These are phyloP conservation scores for Beta vulgaris DNA, from an alignment of 148 eudicot species.

Conservation along the genomic window DNA sequence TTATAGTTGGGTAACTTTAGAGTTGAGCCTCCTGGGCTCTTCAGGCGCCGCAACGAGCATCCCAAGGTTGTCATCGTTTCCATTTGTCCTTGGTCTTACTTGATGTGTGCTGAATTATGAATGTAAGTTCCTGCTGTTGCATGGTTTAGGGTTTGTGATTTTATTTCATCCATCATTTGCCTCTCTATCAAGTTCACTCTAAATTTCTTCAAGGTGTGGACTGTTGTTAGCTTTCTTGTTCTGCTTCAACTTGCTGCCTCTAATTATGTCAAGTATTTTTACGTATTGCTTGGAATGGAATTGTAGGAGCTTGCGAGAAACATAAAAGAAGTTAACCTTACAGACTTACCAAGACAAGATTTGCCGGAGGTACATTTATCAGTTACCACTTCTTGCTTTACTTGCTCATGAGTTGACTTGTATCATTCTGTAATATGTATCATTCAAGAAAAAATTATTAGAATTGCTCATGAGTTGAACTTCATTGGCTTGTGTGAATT, in stretches of 20 bases:
- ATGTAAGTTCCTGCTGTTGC: neutral
- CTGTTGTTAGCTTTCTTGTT: neutral
- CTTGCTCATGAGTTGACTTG: neutral
- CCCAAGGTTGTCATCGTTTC: no score
- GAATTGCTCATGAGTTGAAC: no score
- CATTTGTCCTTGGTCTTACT: neutral
- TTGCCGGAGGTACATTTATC: constrained; percentile 50
- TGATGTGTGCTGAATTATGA: neutral
- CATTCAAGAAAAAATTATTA: no score
- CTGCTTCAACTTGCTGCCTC: neutral
- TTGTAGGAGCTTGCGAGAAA: constrained; percentile 44
- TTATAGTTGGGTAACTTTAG: no score
- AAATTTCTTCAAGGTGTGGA: neutral
- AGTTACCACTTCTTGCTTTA: neutral
- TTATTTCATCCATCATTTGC: neutral
- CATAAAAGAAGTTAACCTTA: constrained; percentile 31
- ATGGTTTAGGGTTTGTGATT: neutral
- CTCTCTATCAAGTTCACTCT: neutral
- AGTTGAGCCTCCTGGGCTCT: no score
- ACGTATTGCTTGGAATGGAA: constrained; percentile 12
- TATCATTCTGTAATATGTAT: no score
- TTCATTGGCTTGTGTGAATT: no score
- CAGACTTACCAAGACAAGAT: constrained; percentile 37
- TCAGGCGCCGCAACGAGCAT: no score
- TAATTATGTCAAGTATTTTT: no score